These are phyloP conservation scores for Pseudogymnoascus sp. DNA, from an alignment of 2,329 filamentous ascomycete species.

Conservation along the genomic window DNA sequence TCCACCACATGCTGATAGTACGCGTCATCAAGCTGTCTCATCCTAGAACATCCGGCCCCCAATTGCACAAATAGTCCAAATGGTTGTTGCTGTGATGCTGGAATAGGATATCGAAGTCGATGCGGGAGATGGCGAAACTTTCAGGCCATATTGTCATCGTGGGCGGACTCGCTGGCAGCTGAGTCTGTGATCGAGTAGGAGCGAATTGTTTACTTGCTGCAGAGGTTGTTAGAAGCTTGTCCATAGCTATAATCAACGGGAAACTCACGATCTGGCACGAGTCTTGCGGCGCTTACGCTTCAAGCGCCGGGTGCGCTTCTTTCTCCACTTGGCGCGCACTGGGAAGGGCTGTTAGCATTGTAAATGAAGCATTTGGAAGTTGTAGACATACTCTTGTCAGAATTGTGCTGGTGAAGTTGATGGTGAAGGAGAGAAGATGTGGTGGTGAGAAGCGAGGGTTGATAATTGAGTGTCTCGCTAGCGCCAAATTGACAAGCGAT, in stretches of 20 bases:
- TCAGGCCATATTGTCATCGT: constrained; percentile 32
- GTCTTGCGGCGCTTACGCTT: constrained; percentile 99
- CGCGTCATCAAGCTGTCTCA: constrained; percentile 29
- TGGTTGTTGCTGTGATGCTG: constrained; percentile 26
- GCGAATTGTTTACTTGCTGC: constrained; percentile 38
- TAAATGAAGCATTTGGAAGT: constrained; percentile 17
- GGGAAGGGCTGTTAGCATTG: constrained; percentile 31
- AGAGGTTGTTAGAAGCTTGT: constrained; percentile 18
- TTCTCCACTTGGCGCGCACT: constrained; percentile 98
- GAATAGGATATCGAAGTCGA: constrained; percentile 29
- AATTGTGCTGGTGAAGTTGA: constrained; percentile 33
- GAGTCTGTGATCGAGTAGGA: constrained; percentile 35
- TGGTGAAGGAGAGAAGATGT: constrained; percentile 30
- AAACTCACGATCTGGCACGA: constrained; percentile 83
- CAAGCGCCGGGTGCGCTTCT: constrained; percentile 98
- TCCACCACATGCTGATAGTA: constrained; percentile 29
- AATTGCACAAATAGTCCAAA: constrained; percentile 26
- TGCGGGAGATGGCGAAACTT: constrained; percentile 29
- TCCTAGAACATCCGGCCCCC: constrained; percentile 28
- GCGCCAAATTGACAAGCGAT: constrained; percentile 9
- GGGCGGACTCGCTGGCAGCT: constrained; percentile 25
- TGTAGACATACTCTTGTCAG: constrained; percentile 35
- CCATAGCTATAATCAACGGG: neutral
- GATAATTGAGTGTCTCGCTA: constrained; percentile 12
- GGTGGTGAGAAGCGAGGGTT: constrained; percentile 1